These are phyloP conservation scores for Prunus kanzakura DNA, from an alignment of 306 rosid genomes.

Conservation along the genomic window DNA sequence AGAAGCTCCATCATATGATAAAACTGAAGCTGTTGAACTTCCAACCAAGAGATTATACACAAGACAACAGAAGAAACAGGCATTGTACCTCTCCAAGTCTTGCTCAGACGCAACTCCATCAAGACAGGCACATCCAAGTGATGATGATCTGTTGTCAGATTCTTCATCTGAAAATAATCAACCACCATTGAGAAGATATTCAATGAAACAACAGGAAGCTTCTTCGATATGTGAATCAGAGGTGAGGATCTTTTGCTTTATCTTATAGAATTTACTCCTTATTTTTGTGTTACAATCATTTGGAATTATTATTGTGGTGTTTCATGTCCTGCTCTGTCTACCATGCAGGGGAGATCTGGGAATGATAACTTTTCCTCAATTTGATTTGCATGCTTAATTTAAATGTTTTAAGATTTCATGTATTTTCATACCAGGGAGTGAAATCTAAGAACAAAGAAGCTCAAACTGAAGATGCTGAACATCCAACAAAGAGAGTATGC, in stretches of 20 bases:
- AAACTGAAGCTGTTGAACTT: conserved; percentile 5
- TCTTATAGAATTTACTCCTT: background rate
- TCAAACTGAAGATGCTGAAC: background rate
- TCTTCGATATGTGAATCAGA: background rate
- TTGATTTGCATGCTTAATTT: background rate
- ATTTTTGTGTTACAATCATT: background rate
- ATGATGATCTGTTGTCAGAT: background rate
- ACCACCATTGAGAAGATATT: background rate
- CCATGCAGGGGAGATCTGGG: background rate
- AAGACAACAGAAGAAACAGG: conserved; percentile 6
- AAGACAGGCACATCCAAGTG: background rate
- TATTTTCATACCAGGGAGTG: background rate
- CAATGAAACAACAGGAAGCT: background rate
- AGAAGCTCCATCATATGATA: background rate
- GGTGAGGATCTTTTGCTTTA: background rate
- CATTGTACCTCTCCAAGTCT: background rate
- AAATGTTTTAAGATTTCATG: background rate
- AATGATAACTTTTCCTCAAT: background rate
- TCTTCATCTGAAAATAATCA: background rate
- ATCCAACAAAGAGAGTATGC: conserved; percentile 1
- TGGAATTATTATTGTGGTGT: background rate
- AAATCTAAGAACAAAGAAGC: background rate
- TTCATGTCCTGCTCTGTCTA: conserved; percentile 8
- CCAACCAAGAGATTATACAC: conserved; percentile 1
- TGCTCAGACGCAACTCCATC: background rate